phyloP scores from a whole-genome alignment of 257 asterid species.

The Petunia secreta region DNA sequence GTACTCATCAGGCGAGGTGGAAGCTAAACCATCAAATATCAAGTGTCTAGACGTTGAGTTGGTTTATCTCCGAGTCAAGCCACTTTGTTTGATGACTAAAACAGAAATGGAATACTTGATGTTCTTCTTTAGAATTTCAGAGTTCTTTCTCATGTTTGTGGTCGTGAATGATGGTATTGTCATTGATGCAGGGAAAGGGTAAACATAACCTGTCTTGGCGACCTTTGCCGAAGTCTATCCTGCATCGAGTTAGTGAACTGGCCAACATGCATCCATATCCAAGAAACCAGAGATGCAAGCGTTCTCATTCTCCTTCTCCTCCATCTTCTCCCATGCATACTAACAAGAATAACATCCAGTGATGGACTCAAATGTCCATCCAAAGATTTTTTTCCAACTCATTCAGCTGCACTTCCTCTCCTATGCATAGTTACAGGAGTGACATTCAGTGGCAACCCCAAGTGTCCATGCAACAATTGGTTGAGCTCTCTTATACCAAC shows the following conservation, averaged over 20 bases:
- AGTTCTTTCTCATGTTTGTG: constrained; percentile 1
- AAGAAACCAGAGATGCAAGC: constrained; percentile 58
- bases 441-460: constrained; percentile 1
- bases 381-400: constrained; percentile 9
- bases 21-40: not conserved
- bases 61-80: not conserved
- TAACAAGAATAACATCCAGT: constrained; percentile 20
- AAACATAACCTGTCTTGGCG: constrained; percentile 89
- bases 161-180: not conserved
- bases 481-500: constrained; percentile 22
- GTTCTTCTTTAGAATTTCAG: not conserved
- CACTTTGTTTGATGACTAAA: not conserved
- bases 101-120: not conserved
- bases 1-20: not conserved
- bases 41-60: not conserved
- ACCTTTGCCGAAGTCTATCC: constrained; percentile 78
- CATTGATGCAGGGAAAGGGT: constrained; percentile 64
- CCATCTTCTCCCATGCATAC: constrained; percentile 35
- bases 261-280: constrained; percentile 83
- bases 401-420: not conserved
- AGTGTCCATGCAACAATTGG: constrained; percentile 11
- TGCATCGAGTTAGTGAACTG: constrained; percentile 74
- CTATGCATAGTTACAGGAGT: constrained; percentile 20
- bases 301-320: constrained; percentile 28
- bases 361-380: not conserved